Conservation (phyloP, 495 filamentous ascomycete species). For the Cladorrhinum samala region DNA sequence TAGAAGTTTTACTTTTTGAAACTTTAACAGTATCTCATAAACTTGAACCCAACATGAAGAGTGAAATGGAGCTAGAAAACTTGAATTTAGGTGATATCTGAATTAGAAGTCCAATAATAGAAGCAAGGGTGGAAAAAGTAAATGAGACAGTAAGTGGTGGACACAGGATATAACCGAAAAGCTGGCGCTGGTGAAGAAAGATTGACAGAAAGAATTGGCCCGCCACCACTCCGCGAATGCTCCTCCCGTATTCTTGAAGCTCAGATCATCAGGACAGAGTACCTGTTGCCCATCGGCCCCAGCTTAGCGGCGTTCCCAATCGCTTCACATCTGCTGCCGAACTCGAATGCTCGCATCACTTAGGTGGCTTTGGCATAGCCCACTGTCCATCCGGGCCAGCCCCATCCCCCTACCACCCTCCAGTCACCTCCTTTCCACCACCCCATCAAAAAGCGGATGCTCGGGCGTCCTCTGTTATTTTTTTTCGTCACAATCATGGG, state of each 20-base stretch:
- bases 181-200: slow-evolving; percentile 1
- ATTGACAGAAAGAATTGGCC: slow-evolving; percentile 2
- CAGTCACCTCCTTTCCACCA: slow-evolving; percentile 1
- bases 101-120: slow-evolving; percentile 50
- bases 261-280: too few species aligned
- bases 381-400: too few species aligned
- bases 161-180: slow-evolving; percentile 18
- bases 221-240: neutral
- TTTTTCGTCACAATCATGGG: slow-evolving; percentile 23
- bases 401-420: neutral
- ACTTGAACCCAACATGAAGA: neutral
- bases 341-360: too few species aligned
- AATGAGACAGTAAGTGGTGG: slow-evolving; percentile 25
- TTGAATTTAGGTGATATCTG: slow-evolving; percentile 47
- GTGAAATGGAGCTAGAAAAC: slow-evolving; percentile 15
- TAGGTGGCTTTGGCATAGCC: too few species aligned
- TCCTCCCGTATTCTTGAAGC: neutral
- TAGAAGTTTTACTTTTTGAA: too few species aligned
- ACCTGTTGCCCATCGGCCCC: too few species aligned
- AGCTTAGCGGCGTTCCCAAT: neutral
- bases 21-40: too few species aligned
- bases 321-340: neutral
- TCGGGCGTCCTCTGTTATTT: slow-evolving; percentile 12
- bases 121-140: slow-evolving; percentile 34
- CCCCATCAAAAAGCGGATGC: neutral